Evolutionary conservation across 2,329 filamentous ascomycete genomes (phyloP), one percentile per base, ranked within the genome.

Genomic region (Trichoderma oligosporum): DNA sequence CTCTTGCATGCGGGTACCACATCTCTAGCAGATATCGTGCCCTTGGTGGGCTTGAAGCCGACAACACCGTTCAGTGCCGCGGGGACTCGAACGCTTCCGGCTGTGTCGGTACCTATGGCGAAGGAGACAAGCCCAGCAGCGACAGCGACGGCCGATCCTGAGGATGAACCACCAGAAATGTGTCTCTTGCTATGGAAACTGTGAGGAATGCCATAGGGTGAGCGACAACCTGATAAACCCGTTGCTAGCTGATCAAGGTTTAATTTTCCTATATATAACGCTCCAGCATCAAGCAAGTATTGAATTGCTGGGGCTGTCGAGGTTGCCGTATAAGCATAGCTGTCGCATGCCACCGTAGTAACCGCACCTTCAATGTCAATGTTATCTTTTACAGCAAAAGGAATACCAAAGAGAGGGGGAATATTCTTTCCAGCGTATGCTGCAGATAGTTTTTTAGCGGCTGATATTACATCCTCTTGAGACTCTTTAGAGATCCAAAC

Each of bases 161-260:
- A 60, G 2, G 63, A 64, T 7, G 63, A 64, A 27, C 63, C 62
- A 18, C 63, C 63, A 3, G 63, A 54, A 8, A 63, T 61, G 56
- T 61, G 61, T 33, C 42, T 51, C 11, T 24, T 20, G 29, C 45
- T 47, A 9, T 63, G 57, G 2, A 59, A 60, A 29, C 62, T 62
- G 36, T 61, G 63, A 6, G 61, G 41, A n/a, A 22, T 51, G 1
- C 61, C 62, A 41, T 60, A 63, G 1, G 61, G 41, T 2, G 62
- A 52, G 1, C 62, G 46, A 1, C 61, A 62, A n/a, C 63, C 62
- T 4, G 62, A 61, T 35, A 62, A 56, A 8, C 63, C 63, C 27
- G 63, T 53, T 4, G 60, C 60, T 11, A 61, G 49, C 31, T 61
- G 58, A 25, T 61, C 82, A 76, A 84, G 84, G 2, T 70, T 85